Evolutionary conservation across 2,329 filamentous ascomycete genomes (phyloP).

Genomic region (Curvularia sp.): DNA sequence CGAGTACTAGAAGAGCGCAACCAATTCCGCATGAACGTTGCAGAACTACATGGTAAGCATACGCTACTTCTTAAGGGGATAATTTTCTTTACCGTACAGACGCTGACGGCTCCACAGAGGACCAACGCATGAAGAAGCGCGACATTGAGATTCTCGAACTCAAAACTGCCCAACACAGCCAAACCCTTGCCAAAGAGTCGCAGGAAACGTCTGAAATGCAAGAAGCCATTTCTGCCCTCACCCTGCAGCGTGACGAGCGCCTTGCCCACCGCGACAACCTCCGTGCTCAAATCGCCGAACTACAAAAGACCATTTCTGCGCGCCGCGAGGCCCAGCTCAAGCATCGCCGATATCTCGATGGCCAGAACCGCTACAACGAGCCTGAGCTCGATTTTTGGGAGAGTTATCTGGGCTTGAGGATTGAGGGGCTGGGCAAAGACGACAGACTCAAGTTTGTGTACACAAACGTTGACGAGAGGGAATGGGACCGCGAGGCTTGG

Average conservation of each 20-base stretch:
- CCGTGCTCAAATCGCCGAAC: slow-evolving; percentile 65
- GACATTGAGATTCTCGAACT: slow-evolving; percentile 83
- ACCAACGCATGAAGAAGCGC: slow-evolving; percentile 86
- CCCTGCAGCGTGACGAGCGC: slow-evolving; percentile 62
- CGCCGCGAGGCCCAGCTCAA: slow-evolving; percentile 74
- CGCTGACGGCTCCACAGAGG: slow-evolving; percentile 65
- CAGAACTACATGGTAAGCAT: slow-evolving; percentile 81
- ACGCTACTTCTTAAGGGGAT: background rate
- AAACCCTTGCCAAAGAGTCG: slow-evolving; percentile 77
- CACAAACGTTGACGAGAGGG: slow-evolving; percentile 81
- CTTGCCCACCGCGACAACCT: slow-evolving; percentile 63
- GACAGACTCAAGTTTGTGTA: slow-evolving; percentile 92
- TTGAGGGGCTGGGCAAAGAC: slow-evolving; percentile 84
- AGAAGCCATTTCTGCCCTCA: slow-evolving; percentile 63
- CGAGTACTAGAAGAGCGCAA: slow-evolving; percentile 92
- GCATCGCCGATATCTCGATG: slow-evolving; percentile 76
- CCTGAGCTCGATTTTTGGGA: slow-evolving; percentile 98
- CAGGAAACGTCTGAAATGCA: slow-evolving; percentile 74
- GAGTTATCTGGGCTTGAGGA: slow-evolving; percentile 82
- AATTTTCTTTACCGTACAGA: background rate
- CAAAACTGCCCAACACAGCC: slow-evolving; percentile 73
- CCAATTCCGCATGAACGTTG: slow-evolving; percentile 87
- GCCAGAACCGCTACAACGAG: slow-evolving; percentile 85
- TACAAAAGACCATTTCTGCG: slow-evolving; percentile 73
- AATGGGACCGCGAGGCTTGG: slow-evolving; percentile 89